Base-by-base conservation (phyloP, 2,329 filamentous ascomycete species). In the Fusarium tuaranense region DNA sequence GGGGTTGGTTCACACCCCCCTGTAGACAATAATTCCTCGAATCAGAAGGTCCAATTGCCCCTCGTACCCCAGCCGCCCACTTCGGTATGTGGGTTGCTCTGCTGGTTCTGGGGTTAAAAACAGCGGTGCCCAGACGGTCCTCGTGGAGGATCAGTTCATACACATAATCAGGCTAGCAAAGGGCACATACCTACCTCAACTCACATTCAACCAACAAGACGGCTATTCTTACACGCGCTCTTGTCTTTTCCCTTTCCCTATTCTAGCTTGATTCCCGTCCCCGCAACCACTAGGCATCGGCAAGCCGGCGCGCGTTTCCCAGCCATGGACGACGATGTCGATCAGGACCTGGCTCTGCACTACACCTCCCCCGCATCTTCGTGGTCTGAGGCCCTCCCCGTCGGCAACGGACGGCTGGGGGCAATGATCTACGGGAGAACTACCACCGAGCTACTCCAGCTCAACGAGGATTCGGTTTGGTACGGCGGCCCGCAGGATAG, bases 401-500 rank as follows among this genome's bases (percentile, higher is more conserved):
- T 88, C 65, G 87, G 87, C 4, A 88, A 88, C 73, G 87, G 87
- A 13, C 82, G 86, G 20, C 67, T 83, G 2, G 81, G 80, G 7
- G 79, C 76, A 4, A 87, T 87, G 82, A 73, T 88, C 30, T 84
- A 85, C 69, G 86, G 87, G 14, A 82, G 84, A 14, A 77, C 81
- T 14, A 81, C 81, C 1, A 86, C 86, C 58, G 80, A 84, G 44
- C 75, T 87, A 5, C 78, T 83, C 32, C 74, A 76, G 16, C 78
- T 88, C 16, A 88, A 88, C 55, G 86, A 88, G 73, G 85, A 88
- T 66, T 86, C 85, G 2, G 82, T 86, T 13, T 87, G 84, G 85
- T 86, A 84, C 64, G 86, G 86, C 27, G 84, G 84, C 0, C 81
- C 81, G 9, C 85, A 86, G 67, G 79, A 86, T 57, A 84, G 86